phyloP scores from a whole-genome alignment of 352 stramenopile genomes.

The Pythium guiyangense region DNA sequence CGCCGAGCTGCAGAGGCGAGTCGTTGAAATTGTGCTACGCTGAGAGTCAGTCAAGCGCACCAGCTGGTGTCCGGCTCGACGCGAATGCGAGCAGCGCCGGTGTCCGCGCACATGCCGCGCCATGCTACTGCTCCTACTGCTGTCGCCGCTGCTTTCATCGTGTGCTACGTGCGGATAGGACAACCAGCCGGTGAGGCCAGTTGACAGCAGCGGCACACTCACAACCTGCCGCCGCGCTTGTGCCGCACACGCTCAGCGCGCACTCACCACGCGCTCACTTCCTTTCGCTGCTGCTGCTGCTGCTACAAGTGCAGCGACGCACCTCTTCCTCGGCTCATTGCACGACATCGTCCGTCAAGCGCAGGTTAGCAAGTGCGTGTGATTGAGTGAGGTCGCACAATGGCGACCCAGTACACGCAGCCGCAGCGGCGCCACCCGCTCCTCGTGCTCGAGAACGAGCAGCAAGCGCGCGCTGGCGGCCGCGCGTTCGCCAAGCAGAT shows the following conservation, averaged over 20 bases:
- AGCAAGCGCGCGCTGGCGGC: constrained; percentile 44
- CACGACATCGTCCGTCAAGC: neutral
- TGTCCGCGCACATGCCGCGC: neutral
- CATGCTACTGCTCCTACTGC: neutral
- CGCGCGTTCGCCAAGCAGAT: constrained; percentile 64
- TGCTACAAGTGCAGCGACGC: too few relatives aligned
- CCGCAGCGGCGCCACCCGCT: constrained; percentile 6
- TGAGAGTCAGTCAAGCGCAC: too few relatives aligned
- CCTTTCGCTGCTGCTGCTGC: too few relatives aligned
- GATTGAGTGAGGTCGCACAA: neutral
- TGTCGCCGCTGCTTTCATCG: too few relatives aligned
- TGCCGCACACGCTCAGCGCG: too few relatives aligned
- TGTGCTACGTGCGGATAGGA: neutral
- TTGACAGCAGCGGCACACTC: neutral
- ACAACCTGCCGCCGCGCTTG: too few relatives aligned
- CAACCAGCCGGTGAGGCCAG: neutral
- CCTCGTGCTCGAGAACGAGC: constrained; percentile 37
- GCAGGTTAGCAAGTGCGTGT: neutral
- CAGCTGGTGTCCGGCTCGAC: neutral
- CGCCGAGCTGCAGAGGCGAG: too few relatives aligned
- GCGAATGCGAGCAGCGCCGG: neutral
- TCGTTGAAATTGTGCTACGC: too few relatives aligned
- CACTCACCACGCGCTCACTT: neutral
- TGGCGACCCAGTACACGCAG: neutral
- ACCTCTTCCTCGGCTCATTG: neutral